Evolutionary conservation across 2,329 filamentous ascomycete species (phyloP).

Genomic region (Penicillium aurantiogriseum): DNA sequence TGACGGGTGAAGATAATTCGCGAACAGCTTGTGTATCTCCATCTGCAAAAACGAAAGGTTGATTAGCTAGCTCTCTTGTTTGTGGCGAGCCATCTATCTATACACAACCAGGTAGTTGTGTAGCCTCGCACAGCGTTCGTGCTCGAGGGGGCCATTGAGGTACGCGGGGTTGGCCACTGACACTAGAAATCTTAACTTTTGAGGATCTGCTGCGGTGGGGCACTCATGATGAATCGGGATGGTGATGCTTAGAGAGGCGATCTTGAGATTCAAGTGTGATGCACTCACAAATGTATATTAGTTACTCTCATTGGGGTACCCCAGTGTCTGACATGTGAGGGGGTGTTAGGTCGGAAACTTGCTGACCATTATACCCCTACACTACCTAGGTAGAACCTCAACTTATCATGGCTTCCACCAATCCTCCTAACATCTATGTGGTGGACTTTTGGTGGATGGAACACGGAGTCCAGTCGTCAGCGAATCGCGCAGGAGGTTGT

Average conservation of each 20-base stretch:
- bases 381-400: not conserved
- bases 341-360: not conserved
- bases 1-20: constrained; percentile 12
- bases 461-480: constrained; percentile 28
- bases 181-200: constrained; percentile 17
- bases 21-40: constrained; percentile 6
- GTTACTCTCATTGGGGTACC: not conserved
- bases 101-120: constrained; percentile 25
- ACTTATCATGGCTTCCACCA: constrained; percentile 1
- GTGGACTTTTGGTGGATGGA: constrained; percentile 44
- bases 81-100: constrained; percentile 18
- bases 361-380: not conserved
- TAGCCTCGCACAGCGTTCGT: constrained; percentile 20
- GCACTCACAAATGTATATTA: not conserved
- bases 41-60: not conserved
- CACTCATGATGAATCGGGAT: not conserved
- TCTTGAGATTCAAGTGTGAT: not conserved
- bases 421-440: constrained; percentile 32
- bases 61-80: constrained; percentile 7
- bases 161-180: constrained; percentile 9
- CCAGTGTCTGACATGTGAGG: not conserved
- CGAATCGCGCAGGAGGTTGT: constrained; percentile 42
- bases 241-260: not conserved
- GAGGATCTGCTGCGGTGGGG: constrained; percentile 1
- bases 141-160: constrained; percentile 11